phyloP scores from a whole-genome alignment of 2,329 filamentous ascomycete genomes.

The Colletotrichum sp. region DNA sequence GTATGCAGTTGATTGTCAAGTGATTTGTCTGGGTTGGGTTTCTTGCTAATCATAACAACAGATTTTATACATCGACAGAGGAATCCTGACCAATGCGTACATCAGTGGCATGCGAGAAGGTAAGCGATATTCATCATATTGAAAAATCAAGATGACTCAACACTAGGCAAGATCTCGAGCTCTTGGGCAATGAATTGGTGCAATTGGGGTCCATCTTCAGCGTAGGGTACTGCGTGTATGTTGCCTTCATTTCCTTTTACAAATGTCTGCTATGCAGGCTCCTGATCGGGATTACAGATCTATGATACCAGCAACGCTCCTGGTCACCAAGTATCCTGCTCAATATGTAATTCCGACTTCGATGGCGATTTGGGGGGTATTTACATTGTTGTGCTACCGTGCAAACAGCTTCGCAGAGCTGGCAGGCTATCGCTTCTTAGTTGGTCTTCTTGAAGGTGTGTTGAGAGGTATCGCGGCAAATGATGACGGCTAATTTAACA shows the following conservation, averaged over 20 bases:
- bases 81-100: background rate
- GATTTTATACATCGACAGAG: background rate
- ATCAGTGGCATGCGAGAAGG: background rate
- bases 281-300: background rate
- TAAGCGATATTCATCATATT: accelerated
- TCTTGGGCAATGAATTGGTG: background rate
- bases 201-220: background rate
- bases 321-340: background rate
- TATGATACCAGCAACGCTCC: background rate
- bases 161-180: background rate
- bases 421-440: background rate
- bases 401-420: background rate
- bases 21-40: background rate
- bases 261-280: background rate
- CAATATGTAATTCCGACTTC: background rate
- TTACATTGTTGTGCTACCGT: background rate
- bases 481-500: background rate
- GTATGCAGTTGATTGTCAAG: background rate
- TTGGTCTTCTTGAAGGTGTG: background rate
- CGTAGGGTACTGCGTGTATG: background rate
- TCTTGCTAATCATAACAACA: background rate
- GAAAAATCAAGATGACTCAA: background rate
- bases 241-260: background rate
- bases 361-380: background rate
- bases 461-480: accelerated